phyloP scores from a whole-genome alignment of 2,329 filamentous ascomycete genomes.

The Sclerotinia trifoliorum region DNA sequence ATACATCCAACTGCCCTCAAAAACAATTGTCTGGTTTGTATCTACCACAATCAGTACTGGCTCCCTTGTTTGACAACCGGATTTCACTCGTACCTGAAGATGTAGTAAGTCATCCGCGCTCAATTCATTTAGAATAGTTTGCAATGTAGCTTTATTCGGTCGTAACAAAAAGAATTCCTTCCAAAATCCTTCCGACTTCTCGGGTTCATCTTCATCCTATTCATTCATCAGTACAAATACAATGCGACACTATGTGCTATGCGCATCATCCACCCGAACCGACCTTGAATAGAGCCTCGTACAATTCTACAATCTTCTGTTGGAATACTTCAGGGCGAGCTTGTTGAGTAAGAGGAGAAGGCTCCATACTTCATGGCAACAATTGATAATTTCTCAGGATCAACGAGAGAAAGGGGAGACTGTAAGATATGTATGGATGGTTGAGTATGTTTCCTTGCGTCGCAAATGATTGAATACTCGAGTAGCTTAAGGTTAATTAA shows the following conservation, averaged over 20 bases:
- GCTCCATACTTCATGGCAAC: constrained; percentile 62
- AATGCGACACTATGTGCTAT: constrained; percentile 7
- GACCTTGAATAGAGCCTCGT: constrained; percentile 79
- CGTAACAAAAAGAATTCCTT: constrained; percentile 88
- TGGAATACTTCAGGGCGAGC: constrained; percentile 85
- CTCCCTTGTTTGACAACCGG: not conserved
- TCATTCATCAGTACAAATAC: constrained; percentile 29
- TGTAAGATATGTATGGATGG: not conserved
- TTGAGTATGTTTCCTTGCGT: not conserved
- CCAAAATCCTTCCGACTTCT: constrained; percentile 91
- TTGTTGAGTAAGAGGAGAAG: constrained; percentile 91
- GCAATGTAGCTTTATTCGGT: constrained; percentile 70
- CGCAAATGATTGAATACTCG: constrained; percentile 5
- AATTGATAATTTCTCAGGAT: constrained; percentile 14
- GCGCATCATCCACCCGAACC: constrained; percentile 23
- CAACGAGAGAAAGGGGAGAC: not conserved
- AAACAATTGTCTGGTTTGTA: constrained; percentile 62
- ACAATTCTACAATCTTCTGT: constrained; percentile 89
- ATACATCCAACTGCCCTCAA: constrained; percentile 67
- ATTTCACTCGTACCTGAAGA: constrained; percentile 55
- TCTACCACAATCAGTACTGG: constrained; percentile 31
- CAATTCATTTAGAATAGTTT: constrained; percentile 66
- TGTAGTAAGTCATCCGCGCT: constrained; percentile 73
- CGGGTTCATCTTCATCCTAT: constrained; percentile 63
- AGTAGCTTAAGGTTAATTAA: not conserved